Base-by-base conservation (phyloP, 2,329 filamentous ascomycete genomes). In the Aspergillus quadricinctus region DNA sequence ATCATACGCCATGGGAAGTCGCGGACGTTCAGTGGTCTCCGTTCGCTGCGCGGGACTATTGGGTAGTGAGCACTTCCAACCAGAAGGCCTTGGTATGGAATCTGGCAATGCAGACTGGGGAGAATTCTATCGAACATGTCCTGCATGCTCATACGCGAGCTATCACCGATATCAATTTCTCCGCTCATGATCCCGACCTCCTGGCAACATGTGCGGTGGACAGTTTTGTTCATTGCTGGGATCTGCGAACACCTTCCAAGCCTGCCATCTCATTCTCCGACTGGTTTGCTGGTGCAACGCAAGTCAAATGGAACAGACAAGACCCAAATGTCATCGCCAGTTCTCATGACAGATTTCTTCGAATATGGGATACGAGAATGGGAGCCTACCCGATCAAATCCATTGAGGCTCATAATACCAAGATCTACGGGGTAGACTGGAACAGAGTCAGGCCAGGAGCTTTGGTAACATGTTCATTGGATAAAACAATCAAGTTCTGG, bases 11-110 rank as follows among this genome's bases (percentile, higher is more conserved):
- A n/a, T 97, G 92, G 91, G 86, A 96, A 52, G 92, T 96, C 4
- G 92, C 93, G 10, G 93, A 97, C 73, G 92, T 96, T 29, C 93
- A 97, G 74, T 97, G 93, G 93, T 96, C 91, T 10, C 93, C 93
- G 0, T 96, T 97, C 71, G 89, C 92, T 11, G 85, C 84, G 21
- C 85, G 92, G 49, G 90, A 96, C 71, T 92, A 92, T 67, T 97
- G 93, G 92, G 88, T 97, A 19, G 90, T 91, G 37, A 96, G 91
- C 57, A 96, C 92, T 0, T 93, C 92, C 19, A 97, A 97, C 71
- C 92, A 97, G 72, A 91, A 94, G 64, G 94, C 92, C 21, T 80
- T 97, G 51, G 90, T 97, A 21, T 97, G 92, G 92, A 97, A 97
- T 71, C 79, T 97, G 58, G 90, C 88, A 62, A 82, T 91, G 70